phyloP scores from a whole-genome alignment of 768 basidiomycete species.

The Chiua virens region DNA sequence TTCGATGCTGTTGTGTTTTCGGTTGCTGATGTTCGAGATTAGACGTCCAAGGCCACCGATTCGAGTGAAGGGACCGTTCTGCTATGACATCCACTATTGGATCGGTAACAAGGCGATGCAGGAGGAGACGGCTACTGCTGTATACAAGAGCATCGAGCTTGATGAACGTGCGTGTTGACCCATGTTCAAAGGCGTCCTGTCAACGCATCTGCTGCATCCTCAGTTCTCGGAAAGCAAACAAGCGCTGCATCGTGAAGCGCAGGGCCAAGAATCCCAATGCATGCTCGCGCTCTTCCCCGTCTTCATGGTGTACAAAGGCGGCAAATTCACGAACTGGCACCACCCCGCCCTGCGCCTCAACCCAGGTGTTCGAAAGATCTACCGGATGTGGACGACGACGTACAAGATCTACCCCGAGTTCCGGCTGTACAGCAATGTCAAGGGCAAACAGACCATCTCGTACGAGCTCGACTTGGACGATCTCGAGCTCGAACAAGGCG shows the following conservation, averaged over 20 bases:
- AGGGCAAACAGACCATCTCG: constrained; percentile 36
- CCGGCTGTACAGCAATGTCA: not conserved
- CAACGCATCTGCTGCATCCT: not conserved
- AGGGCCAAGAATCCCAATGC: constrained; percentile 52
- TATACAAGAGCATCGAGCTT: constrained; percentile 66
- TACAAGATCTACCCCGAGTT: constrained; percentile 9
- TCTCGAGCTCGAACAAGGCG: constrained; percentile 50
- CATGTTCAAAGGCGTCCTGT: no score
- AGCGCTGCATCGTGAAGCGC: constrained; percentile 65
- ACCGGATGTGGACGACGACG: constrained; percentile 43
- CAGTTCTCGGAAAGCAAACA: constrained; percentile 46
- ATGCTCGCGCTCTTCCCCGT: constrained; percentile 52
- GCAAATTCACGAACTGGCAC: constrained; percentile 52
- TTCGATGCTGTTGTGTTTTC: not conserved
- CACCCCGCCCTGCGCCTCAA: constrained; percentile 46
- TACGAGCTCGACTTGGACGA: constrained; percentile 48
- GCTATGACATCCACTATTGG: constrained; percentile 67
- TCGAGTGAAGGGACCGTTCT: constrained; percentile 36
- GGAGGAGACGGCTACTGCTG: constrained; percentile 62
- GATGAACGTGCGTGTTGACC: constrained; percentile 52
- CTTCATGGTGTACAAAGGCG: constrained; percentile 47
- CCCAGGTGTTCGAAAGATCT: constrained; percentile 47
- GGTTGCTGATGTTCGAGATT: not conserved
- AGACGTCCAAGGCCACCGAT: constrained; percentile 59
- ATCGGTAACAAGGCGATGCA: constrained; percentile 57